phyloP scores from a whole-genome alignment of 768 basidiomycete genomes.

The Cubamyces lactineus region DNA sequence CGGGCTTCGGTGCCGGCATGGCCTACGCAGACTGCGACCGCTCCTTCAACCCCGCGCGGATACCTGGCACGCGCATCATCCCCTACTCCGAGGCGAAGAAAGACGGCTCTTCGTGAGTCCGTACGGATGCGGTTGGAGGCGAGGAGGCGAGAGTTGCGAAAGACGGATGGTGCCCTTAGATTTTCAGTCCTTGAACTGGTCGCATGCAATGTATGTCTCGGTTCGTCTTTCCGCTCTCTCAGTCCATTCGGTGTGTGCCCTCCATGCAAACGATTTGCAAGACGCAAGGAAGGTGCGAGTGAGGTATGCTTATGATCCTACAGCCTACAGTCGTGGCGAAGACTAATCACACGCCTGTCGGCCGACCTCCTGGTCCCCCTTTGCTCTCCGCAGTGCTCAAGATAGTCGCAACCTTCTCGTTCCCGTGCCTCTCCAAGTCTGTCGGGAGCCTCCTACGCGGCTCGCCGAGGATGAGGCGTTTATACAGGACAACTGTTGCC shows the following conservation, averaged over 20 bases:
- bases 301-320: constrained; percentile 1
- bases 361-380: neutral
- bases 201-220: constrained; percentile 23
- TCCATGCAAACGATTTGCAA: neutral
- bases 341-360: neutral
- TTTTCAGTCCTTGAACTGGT: neutral
- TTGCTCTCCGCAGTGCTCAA: constrained; percentile 6
- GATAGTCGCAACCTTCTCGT: constrained; percentile 17
- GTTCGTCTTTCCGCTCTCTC: neutral
- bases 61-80: constrained; percentile 81
- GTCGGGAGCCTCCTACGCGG: constrained; percentile 45
- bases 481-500: constrained; percentile 62
- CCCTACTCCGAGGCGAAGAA: constrained; percentile 35
- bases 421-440: constrained; percentile 14
- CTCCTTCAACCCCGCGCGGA: constrained; percentile 88
- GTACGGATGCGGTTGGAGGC: neutral
- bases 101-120: constrained; percentile 14
- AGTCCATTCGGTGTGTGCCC: neutral
- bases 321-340: neutral
- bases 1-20: constrained; percentile 85
- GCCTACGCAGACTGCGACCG: constrained; percentile 94
- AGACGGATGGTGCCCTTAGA: constrained; percentile 10
- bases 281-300: neutral
- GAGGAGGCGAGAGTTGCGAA: neutral
- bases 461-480: constrained; percentile 59